Evolutionary conservation across 208 protist species (phyloP).

Genomic region (Acanthamoeba triangularis): DNA sequence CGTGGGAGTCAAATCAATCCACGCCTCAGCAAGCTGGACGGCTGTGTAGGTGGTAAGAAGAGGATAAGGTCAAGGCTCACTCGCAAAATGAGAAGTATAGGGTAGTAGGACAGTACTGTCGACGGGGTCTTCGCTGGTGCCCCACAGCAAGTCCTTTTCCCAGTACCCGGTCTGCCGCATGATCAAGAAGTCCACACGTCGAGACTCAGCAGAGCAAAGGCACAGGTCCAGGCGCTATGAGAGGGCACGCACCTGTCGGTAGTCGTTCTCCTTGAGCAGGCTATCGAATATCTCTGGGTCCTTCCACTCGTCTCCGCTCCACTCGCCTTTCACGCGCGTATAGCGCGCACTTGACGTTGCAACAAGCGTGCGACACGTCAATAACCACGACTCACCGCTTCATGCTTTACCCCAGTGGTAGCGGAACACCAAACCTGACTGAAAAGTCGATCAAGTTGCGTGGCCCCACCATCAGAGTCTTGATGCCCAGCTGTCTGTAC

Average conservation of each 20-base stretch:
- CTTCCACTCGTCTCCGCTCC: background rate
- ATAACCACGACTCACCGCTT: background rate
- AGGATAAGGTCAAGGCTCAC: background rate
- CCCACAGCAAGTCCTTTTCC: slow-evolving; percentile 41
- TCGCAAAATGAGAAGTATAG: background rate
- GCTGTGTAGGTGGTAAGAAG: background rate
- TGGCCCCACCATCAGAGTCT: background rate
- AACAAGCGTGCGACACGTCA: background rate
- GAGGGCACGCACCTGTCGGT: background rate
- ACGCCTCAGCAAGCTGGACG: slow-evolving; percentile 2
- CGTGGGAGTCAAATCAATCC: background rate
- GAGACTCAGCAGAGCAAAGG: no score
- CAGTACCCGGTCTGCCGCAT: background rate
- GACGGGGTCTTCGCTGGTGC: slow-evolving; percentile 19
- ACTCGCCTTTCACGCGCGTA: slow-evolving; percentile 5
- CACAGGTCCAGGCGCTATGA: no score
- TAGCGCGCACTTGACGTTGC: background rate
- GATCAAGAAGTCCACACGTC: no score
- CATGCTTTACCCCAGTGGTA: background rate
- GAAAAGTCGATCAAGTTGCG: slow-evolving; percentile 10
- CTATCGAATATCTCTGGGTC: background rate
- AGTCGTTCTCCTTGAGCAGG: slow-evolving; percentile 14
- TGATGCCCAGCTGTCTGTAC: slow-evolving; percentile 35
- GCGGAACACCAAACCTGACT: background rate
- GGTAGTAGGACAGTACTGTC: background rate